Evolutionary conservation across 1,284 basidiomycete species (phyloP), one percentile per base, ranked within the genome.

Genomic region (Malassezia vespertilionis): DNA sequence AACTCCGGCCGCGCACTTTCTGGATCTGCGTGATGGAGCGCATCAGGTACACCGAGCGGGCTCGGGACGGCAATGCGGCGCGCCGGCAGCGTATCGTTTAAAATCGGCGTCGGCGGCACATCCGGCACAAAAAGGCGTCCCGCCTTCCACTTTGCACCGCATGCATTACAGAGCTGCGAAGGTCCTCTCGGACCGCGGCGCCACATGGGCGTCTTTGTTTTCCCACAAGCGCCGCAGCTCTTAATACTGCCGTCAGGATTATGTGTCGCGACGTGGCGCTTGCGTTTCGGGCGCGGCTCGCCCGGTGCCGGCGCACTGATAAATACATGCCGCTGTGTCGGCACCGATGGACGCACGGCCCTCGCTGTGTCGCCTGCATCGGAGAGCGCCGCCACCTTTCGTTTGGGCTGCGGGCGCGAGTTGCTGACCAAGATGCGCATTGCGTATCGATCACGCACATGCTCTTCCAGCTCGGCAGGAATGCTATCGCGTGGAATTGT

Each of bases 201-300:
- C 65, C 65, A 68, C 63, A 68, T 65, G 21, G 65, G 65, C 28
- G 65, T 68, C 51, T 62, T 61, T 36, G 57, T 63, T 44, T 65
- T 65, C 20, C 61, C 63, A 35, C 65, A 68, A 2, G 63, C 61
- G 9, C 60, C 60, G 38, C 65, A 68, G 40, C 61, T 60, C 54
- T 68, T 68, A 53, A 63, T 50, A 18, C 56, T 59, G 26, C 65
- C 65, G 30, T 68, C 65, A 12, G 65, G 60, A 30, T 68, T 68
- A 54, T 65, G 63, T 28, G 61, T 65, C 1, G 65, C 65, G 21
- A 68, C 63, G 36, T 68, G 63, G 21, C 65, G 57, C 53, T 65
- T 68, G 8, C 63, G 54, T 46, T 65, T 65, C 3, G 62, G 60
- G 7, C 53, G 57, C 41, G 54, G 15, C 15, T 35, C 41, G 10